A percentile compares a stretch with the other conserved stretches of the same genome.
These are phyloP conservation scores for Cadophora malorum DNA, from an alignment of 2,329 filamentous ascomycete genomes.

Conservation along the genomic window DNA sequence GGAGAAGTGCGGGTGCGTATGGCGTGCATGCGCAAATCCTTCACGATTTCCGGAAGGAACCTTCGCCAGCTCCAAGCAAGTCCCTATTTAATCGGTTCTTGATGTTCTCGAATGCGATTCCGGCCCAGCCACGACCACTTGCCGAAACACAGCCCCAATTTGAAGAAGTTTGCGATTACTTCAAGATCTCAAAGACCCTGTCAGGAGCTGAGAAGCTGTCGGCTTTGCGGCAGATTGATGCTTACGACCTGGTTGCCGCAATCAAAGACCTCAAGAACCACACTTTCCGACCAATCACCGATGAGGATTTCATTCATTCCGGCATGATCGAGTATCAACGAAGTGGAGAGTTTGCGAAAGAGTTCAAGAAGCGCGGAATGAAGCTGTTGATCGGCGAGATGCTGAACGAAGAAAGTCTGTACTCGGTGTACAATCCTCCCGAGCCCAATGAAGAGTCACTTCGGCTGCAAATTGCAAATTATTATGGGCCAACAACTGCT, in stretches of 20 bases:
- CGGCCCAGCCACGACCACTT: slow-evolving; percentile 51
- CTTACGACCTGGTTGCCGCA: slow-evolving; percentile 45
- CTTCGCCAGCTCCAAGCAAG: not conserved
- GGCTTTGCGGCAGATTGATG: slow-evolving; percentile 44
- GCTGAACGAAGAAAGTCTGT: slow-evolving; percentile 52
- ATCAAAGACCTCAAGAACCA: slow-evolving; percentile 51
- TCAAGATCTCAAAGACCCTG: slow-evolving; percentile 40
- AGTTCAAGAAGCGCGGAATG: slow-evolving; percentile 47
- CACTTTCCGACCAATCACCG: slow-evolving; percentile 54
- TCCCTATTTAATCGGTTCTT: slow-evolving; percentile 48
- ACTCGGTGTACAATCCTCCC: slow-evolving; percentile 50
- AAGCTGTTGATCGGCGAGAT: slow-evolving; percentile 53
- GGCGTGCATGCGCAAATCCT: slow-evolving; percentile 24
- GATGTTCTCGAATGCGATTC: slow-evolving; percentile 55
- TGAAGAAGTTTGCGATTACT: slow-evolving; percentile 50
- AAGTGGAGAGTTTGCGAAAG: slow-evolving; percentile 47
- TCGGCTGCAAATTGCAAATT: slow-evolving; percentile 50
- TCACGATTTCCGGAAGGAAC: slow-evolving; percentile 1
- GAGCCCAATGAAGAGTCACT: slow-evolving; percentile 47
- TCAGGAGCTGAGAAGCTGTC: slow-evolving; percentile 45
- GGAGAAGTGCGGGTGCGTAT: slow-evolving; percentile 53
- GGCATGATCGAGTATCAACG: slow-evolving; percentile 50
- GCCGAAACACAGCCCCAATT: slow-evolving; percentile 50
- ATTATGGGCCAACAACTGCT: slow-evolving; percentile 50
- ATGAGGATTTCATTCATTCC: slow-evolving; percentile 49